phyloP scores from a whole-genome alignment of 805 yeast species.

The Metschnikowia corniflorae region DNA sequence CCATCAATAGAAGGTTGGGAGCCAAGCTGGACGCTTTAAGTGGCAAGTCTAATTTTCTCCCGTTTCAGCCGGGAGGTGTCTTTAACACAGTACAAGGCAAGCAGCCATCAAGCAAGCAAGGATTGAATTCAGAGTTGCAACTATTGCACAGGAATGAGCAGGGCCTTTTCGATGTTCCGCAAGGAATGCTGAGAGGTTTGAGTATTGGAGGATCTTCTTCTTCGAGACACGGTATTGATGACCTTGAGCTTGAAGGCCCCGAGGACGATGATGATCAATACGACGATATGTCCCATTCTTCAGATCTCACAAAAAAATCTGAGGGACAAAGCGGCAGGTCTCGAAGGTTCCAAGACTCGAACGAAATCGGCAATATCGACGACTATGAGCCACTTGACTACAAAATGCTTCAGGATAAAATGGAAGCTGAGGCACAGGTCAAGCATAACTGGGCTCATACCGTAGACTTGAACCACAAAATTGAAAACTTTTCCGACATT shows the following conservation, averaged over 20 bases:
- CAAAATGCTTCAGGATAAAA: conserved; percentile 20
- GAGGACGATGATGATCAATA: conserved; percentile 8
- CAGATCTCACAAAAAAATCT: background rate
- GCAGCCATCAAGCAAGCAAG: conserved; percentile 14
- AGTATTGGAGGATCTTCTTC: conserved; percentile 16
- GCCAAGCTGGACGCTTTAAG: conserved; percentile 57
- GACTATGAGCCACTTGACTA: conserved; percentile 39
- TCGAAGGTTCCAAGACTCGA: conserved; percentile 5
- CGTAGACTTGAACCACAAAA: conserved; percentile 78
- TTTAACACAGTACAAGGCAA: conserved; percentile 21
- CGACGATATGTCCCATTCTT: background rate
- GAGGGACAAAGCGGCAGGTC: background rate
- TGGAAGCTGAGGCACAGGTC: conserved; percentile 24
- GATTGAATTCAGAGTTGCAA: conserved; percentile 15
- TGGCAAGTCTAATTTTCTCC: conserved; percentile 74
- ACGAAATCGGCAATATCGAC: conserved; percentile 40
- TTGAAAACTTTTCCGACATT: conserved; percentile 80
- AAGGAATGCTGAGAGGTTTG: conserved; percentile 77
- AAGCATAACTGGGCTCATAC: conserved; percentile 90
- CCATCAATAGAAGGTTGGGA: conserved; percentile 65
- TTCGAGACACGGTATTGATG: conserved; percentile 4
- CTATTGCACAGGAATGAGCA: conserved; percentile 59
- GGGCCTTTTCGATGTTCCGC: conserved; percentile 82
- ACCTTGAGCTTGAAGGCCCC: conserved; percentile 5
- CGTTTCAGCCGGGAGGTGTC: conserved; percentile 91